A percentile compares a stretch with the other conserved stretches of the same genome.
Evolutionary conservation across 1,284 basidiomycete species (phyloP).

Genomic region (Naganishia cerealis): DNA sequence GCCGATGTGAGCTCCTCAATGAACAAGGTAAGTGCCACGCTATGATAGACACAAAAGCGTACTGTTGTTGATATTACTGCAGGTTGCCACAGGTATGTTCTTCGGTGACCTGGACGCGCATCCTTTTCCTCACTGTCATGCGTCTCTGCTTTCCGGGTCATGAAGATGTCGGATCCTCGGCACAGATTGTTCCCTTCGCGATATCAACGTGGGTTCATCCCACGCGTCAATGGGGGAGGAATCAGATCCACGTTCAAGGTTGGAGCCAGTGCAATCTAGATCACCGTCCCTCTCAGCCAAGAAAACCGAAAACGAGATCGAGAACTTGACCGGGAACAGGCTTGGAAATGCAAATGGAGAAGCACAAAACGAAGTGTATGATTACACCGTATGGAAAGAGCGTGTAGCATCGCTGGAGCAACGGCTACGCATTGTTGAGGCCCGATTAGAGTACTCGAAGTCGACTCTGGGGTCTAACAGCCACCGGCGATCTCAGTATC

Average conservation of each 20-base stretch:
- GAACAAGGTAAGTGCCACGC: constrained; percentile 4
- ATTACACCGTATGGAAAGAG: not conserved
- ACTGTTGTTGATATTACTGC: not conserved
- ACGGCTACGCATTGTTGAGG: not conserved
- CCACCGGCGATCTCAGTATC: not conserved
- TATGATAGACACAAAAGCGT: not conserved
- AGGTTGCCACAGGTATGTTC: constrained; percentile 9
- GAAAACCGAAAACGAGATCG: not conserved
- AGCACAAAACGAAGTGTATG: not conserved
- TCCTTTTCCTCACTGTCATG: not conserved
- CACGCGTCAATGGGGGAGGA: not conserved
- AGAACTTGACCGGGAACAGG: too few relatives aligned
- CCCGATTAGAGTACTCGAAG: not conserved
- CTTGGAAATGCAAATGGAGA: not conserved
- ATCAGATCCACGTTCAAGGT: not conserved
- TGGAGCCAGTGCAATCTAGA: not conserved
- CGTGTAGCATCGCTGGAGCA: not conserved
- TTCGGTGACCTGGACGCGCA: not conserved
- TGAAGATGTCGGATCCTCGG: constrained; percentile 14
- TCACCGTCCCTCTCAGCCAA: not conserved
- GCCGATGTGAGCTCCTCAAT: constrained; percentile 14
- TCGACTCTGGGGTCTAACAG: not conserved
- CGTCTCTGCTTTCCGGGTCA: not conserved
- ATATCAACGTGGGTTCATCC: not conserved
- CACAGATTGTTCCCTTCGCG: constrained; percentile 6